Conservation (phyloP, 306 rosid species). For the Carpinus viminea region DNA sequence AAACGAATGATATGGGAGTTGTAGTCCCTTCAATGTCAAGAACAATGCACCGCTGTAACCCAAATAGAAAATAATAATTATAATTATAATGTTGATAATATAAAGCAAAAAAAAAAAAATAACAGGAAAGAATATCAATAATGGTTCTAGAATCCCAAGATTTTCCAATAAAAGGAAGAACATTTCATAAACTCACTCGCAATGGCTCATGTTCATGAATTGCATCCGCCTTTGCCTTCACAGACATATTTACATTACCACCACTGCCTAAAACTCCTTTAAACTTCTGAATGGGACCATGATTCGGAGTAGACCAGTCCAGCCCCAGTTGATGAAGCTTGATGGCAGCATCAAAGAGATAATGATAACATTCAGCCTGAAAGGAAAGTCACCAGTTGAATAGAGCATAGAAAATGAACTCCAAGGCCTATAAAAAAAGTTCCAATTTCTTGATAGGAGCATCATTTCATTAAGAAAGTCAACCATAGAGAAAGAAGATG, state of each 20-base stretch:
- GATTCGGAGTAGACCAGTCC: conserved; percentile 79
- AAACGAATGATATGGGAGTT: conserved; percentile 91
- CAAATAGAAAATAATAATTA: conserved; percentile 18
- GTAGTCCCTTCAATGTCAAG: conserved; percentile 99
- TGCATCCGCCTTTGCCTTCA: conserved; percentile 55
- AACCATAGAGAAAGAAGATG: neutral
- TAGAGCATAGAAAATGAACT: conserved; percentile 20
- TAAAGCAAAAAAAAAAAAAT: neutral
- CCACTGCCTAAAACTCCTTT: conserved; percentile 46
- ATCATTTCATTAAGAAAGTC: neutral
- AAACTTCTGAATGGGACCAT: conserved; percentile 62
- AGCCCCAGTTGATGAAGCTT: conserved; percentile 85
- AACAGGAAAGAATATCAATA: conserved; percentile 12
- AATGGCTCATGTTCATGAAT: conserved; percentile 39
- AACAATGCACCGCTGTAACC: conserved; percentile 76
- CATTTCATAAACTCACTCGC: conserved; percentile 48
- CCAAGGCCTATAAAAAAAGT: conserved; percentile 9
- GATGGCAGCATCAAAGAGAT: conserved; percentile 93
- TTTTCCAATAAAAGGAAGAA: conserved; percentile 17
- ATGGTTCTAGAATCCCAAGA: conserved; percentile 13
- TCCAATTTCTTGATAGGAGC: neutral
- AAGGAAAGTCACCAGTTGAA: conserved; percentile 32
- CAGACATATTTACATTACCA: conserved; percentile 43
- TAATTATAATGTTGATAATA: neutral
- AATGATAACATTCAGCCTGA: conserved; percentile 86